Base-by-base conservation (phyloP, 1,139 yeast genomes). In the Lodderomyces pseudojiufengensis region DNA sequence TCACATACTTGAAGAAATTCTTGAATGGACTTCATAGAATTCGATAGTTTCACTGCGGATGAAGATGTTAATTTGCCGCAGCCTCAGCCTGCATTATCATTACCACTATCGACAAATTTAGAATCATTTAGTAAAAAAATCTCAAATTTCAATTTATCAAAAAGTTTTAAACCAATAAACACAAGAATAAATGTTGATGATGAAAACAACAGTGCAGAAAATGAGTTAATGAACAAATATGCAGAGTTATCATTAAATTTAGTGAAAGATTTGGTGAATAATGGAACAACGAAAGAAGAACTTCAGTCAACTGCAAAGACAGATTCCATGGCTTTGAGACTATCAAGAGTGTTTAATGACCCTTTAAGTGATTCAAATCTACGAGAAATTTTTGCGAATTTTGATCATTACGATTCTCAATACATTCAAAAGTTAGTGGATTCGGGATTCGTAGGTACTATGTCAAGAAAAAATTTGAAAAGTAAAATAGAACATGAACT, bases 401-500 rank as follows among this genome's bases (percentile, higher is more conserved):
- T 80, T 16, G 80, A 80, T 16, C 50, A 32, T 13, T 16, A 18
- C 7, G 16, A 27, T 16, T 21, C 7, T 6, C 10, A 14, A 8
- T 23, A 14, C 14, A 22, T 21, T 13, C 57, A 26, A 40, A 50
- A 64, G 25, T 53, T 80, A 31, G 69, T 76, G 9, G 71, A 73
- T 29, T 69, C 84, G 0, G 81, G 77, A 8, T 57, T 76, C 21
- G 48, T 67, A n/a, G 86, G 87, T 0, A 68, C 78, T 2, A 63
- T 78, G 26, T 60, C 78, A 3, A 59, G 71, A 78, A 57, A 84
- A 46, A 72, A 77, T 32, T 62, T 87, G 39, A 68, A 87, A 37
- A 78, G 87, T 31, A 77, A 75, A 35, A 67, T 87, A 11, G 95
- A 87, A 49, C 68, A 69, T n/a, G 88, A 84, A 40, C 63, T 86